Evolutionary conservation across 202 grass and related monocot genomes (phyloP), one percentile per base, ranked within the genome.

Genomic region (Zizania palustris): DNA sequence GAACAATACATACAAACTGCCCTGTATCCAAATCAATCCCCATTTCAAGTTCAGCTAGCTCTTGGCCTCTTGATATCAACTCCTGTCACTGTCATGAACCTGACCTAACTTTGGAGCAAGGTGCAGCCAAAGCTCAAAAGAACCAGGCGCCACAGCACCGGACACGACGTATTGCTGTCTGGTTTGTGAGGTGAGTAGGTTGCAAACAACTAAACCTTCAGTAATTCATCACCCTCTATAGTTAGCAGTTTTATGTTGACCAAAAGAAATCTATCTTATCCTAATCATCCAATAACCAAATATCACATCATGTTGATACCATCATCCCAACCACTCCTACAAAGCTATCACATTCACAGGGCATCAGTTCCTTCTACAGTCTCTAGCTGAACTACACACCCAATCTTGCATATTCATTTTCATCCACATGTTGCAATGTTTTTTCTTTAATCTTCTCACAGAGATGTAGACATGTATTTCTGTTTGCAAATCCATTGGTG

Each of bases 131-230:
- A 55, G n/a, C 51, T 55, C 28, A 51, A 69, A 16, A 34, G 9
- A 49, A 9, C 20, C 28, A 19, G n/a, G 51, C 14, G 4, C 74
- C 59, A 72, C 67, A 37, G 34, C 9, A 36, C 58, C 28, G 38
- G 65, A 71, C 44, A 70, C 7, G 65, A 71, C 65, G 72, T 22
- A n/a, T 63, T 56, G 58, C 49, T 40, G 13, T 41, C 49, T 77
- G 55, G 21, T 83, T 44, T 22, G 44, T 69, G 13, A 15, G 60
- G 54, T 51, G 8, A 35, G 49, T 16, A 50, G 21, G 1, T 22
- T 82, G 36, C 67, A n/a, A 43, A 44, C 44, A 39, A 21, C 40
- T 46, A 71, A 60, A 61, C 56, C 67, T 42, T 34, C 67, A 5
- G 14, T 58, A 55, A 2, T 20, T 7, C 34, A 9, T 2, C 5